Evolutionary conservation across 768 basidiomycete genomes (phyloP), one percentile per base, ranked within the genome.

Genomic region (Amanita pseudoporphyria): DNA sequence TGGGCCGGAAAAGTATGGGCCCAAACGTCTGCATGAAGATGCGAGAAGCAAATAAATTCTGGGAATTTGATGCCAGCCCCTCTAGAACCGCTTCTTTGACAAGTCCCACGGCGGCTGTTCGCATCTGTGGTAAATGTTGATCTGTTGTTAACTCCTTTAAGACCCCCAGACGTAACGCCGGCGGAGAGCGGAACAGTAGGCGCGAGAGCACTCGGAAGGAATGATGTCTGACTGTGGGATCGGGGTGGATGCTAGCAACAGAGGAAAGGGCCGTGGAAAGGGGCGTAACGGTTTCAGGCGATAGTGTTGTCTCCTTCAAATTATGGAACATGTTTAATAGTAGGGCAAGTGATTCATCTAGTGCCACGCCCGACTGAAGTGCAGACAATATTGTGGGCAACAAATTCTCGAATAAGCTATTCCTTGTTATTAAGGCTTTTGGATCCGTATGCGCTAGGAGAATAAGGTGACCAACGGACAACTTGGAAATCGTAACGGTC

Each of bases 61-160:
- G 57, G 9, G 53, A 26, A n/a, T 61, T 48, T 9, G 41, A 46
- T 9, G 65, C 54, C 7, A 74, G 62, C 0, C 71, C 76, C 43
- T 82, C 74, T 9, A 88, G 60, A 1, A 81, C 64, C 1, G 78
- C 76, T 45, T 88, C 84, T 59, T 82, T 84, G 1, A 87, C 71
- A 2, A 88, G 67, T 0, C 82, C 81, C 0, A 89, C 70, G 0
- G 82, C 76, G 1, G 84, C 82, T 0, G 79, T 76, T 7, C 80
- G 73, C 72, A 88, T 84, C 57, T 84, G 81, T 0, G 81, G 81
- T 40, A 76, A 74, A 13, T 76, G 65, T 5, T 62, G 61, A 50
- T 78, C 69, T 2, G 58, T 56, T 14, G 76, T 71, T 18, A 87
- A 68, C 31, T 79, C 79, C 9, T 68, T 62, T 3, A 88, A 68